These are phyloP conservation scores for Boletus vinaceobasis DNA, from an alignment of 768 basidiomycete species.

Conservation along the genomic window DNA sequence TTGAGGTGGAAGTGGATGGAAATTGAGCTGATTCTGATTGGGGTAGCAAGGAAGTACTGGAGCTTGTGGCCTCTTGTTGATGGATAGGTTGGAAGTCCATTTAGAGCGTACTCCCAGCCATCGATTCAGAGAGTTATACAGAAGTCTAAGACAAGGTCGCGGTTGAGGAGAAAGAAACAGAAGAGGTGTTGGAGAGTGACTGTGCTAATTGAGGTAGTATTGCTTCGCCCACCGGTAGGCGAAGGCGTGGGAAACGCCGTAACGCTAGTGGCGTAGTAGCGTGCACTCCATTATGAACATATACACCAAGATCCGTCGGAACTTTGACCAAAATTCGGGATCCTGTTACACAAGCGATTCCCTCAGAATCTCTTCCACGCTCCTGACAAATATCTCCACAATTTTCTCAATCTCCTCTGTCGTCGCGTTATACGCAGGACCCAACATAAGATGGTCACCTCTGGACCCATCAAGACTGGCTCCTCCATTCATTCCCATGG, in stretches of 20 bases:
- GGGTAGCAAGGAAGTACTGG: conserved; percentile 46
- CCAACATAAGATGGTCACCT: conserved; percentile 71
- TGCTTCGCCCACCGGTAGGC: conserved; percentile 20
- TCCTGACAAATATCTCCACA: conserved; percentile 60
- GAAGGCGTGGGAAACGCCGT: conserved; percentile 31
- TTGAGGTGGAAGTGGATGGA: conserved; percentile 35
- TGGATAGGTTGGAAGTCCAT: conserved; percentile 83
- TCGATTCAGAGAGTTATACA: conserved; percentile 46
- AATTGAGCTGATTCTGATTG: conserved; percentile 34
- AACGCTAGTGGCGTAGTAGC: conserved; percentile 8
- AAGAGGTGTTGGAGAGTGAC: conserved; percentile 12
- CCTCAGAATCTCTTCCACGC: conserved; percentile 60
- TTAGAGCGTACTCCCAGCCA: conserved; percentile 87
- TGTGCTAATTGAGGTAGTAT: conserved; percentile 27
- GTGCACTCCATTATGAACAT: background rate
- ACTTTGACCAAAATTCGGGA: background rate
- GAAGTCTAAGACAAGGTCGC: conserved; percentile 24
- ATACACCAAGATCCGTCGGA: background rate
- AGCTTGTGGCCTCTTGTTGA: conserved; percentile 68
- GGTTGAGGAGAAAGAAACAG: conserved; percentile 25
- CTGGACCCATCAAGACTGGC: conserved; percentile 63
- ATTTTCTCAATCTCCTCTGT: conserved; percentile 66
- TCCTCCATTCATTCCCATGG: conserved; percentile 74
- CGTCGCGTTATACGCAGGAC: conserved; percentile 80
- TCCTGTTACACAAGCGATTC: conserved; percentile 27